Base-by-base conservation (phyloP, 2,329 filamentous ascomycete species). In the Hymenoscyphus albidus region DNA sequence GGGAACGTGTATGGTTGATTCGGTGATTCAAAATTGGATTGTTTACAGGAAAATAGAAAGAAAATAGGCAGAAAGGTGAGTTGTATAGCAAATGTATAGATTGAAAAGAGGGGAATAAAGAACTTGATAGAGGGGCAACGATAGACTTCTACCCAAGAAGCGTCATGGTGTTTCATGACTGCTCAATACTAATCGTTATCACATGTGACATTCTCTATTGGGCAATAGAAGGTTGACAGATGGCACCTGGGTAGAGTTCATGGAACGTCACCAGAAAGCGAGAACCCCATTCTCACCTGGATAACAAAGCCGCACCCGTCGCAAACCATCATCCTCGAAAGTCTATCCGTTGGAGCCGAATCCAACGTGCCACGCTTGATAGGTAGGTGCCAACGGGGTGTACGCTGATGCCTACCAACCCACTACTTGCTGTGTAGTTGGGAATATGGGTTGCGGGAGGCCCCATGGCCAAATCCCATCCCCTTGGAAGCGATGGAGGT, bases 191-290 rank as follows among this genome's bases (percentile, higher is more conserved):
- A 31, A 58, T 62, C 55, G 31, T 31, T 55, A 35, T 42, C 54
- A 61, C 56, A 62, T 60, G 64, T 61, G 60, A 62, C 60, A 62
- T 48, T 27, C 42, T 65, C 40, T 18, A 63, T 63, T 63, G 64
- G 64, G 58, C 31, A 22, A 22, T 16, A 42, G 18, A 44, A 12
- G n/a, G 40, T 31, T 60, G 22, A 14, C 13, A 27, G 18, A 51
- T 54, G 18, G 18, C 48, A 54, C 48, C 48, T 54, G 48, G 16
- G 59, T 13, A 22, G 32, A 61, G 56, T 38, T 42, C 54, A 66
- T 66, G 64, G 64, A 66, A 66, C 64, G 64, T 66, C 64, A 66
- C 64, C 42, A 38, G 10, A 31, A 38, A 38, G 35, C 22, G 22
- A 22, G 22, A 48, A 44, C 48, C 61, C 64, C 61, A 58, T 65